These are phyloP conservation scores for Xylaria cubensis DNA, from an alignment of 495 filamentous ascomycete genomes.

Conservation along the genomic window DNA sequence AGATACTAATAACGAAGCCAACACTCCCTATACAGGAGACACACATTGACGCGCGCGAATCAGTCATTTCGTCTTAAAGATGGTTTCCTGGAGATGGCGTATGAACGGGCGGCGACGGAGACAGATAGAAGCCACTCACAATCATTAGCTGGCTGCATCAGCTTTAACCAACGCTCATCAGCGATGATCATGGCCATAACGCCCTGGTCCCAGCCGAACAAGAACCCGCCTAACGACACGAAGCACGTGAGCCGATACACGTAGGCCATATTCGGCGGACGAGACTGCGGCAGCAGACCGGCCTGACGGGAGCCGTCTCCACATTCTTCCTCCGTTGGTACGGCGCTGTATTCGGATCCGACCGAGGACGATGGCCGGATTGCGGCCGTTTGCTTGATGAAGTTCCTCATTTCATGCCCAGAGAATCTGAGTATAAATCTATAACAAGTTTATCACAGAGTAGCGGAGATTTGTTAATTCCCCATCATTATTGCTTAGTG, in stretches of 20 bases:
- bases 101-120: background rate
- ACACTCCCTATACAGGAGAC: conserved; percentile 28
- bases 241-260: conserved; percentile 38
- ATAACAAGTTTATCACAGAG: background rate
- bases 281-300: background rate
- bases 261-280: conserved; percentile 28
- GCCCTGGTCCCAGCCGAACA: conserved; percentile 64
- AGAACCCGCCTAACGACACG: conserved; percentile 45
- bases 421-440: background rate
- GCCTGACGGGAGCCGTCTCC: background rate
- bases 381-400: conserved; percentile 34
- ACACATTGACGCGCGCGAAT: background rate
- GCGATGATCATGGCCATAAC: conserved; percentile 64
- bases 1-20: conserved; percentile 37
- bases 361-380: conserved; percentile 29
- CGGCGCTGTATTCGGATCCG: conserved; percentile 12
- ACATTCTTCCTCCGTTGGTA: background rate
- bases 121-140: conserved; percentile 12
- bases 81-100: too few relatives aligned
- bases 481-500: background rate
- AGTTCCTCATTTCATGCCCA: conserved; percentile 20
- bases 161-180: conserved; percentile 51
- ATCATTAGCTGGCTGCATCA: conserved; percentile 37
- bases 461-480: background rate
- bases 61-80: background rate